Percentiles rank a stretch among this genome's conserved stretches.
phyloP scores from a whole-genome alignment of 805 yeast species.

The Brettanomyces bruxellensis region DNA sequence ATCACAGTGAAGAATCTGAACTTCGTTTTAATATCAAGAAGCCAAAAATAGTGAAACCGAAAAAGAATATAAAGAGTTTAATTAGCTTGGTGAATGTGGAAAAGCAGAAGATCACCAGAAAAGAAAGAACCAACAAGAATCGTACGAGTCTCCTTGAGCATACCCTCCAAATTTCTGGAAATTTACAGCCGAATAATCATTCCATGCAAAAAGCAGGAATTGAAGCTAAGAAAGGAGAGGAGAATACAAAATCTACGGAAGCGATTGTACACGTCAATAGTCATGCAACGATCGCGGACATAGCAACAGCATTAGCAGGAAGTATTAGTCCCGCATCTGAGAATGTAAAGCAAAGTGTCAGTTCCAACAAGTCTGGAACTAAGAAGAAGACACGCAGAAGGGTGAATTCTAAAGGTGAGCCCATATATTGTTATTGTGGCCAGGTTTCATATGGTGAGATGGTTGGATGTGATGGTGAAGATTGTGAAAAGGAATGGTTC shows the following conservation, averaged over 20 bases:
- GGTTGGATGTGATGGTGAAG: conserved; percentile 97
- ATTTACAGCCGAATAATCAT: no score
- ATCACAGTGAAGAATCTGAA: no score
- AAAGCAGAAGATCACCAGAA: no score
- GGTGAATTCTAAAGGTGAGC: conserved; percentile 38
- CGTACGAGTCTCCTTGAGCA: no score
- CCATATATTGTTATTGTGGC: conserved; percentile 91
- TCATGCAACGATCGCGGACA: conserved; percentile 3
- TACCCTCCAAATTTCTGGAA: no score
- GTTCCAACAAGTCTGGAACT: conserved; percentile 1
- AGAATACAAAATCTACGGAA: background rate
- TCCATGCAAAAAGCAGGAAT: background rate
- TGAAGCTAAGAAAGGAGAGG: background rate
- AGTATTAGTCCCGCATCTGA: conserved; percentile 1
- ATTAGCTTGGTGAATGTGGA: no score
- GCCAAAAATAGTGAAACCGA: no score
- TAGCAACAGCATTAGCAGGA: conserved; percentile 2
- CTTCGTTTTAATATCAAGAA: no score
- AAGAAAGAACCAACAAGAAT: no score
- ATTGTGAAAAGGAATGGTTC: conserved; percentile 91
- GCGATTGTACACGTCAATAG: background rate
- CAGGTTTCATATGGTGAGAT: conserved; percentile 97
- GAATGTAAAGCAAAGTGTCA: conserved; percentile 1
- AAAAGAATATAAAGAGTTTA: no score
- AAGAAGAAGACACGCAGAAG: conserved; percentile 5